Evolutionary conservation across 1,139 yeast genomes (phyloP).

Genomic region (Yamadazyma blattariae): DNA sequence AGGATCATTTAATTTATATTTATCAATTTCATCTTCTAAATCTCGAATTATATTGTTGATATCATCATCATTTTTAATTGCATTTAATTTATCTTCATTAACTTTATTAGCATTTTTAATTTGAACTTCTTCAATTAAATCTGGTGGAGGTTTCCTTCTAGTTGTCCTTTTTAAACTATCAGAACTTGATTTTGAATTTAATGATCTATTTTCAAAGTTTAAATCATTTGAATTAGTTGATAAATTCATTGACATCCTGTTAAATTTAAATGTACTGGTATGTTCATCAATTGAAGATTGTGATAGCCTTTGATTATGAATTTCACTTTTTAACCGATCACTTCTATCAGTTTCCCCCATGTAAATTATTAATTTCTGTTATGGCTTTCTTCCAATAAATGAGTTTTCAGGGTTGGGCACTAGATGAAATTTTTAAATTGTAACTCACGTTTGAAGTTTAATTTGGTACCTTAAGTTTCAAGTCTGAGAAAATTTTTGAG

Average conservation of each 20-base stretch:
- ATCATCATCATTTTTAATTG: neutral
- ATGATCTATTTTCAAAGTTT: no score
- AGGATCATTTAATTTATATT: slow-evolving; percentile 2
- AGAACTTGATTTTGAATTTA: neutral
- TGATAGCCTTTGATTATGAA: neutral
- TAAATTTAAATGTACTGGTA: slow-evolving; percentile 1
- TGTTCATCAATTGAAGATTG: slow-evolving; percentile 1
- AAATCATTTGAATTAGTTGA: neutral
- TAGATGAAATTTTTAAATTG: no score
- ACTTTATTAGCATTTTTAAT: slow-evolving; percentile 6
- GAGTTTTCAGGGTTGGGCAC: no score
- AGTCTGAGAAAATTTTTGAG: slow-evolving; percentile 1
- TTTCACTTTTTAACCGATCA: neutral
- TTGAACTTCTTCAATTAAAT: slow-evolving; percentile 6
- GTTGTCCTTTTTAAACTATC: neutral
- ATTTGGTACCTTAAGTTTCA: neutral
- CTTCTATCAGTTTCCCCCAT: neutral
- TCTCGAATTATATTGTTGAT: slow-evolving; percentile 10
- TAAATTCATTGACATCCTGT: slow-evolving; percentile 4
- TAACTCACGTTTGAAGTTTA: no score
- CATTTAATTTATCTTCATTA: slow-evolving; percentile 3
- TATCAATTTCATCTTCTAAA: slow-evolving; percentile 11
- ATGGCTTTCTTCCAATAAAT: no score
- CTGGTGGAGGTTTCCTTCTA: slow-evolving; percentile 14
- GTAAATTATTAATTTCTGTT: no score